Percentiles rank a stretch among this genome's conserved stretches.
Evolutionary conservation across 495 filamentous ascomycete species (phyloP).

Genomic region (Penicillium taxi): DNA sequence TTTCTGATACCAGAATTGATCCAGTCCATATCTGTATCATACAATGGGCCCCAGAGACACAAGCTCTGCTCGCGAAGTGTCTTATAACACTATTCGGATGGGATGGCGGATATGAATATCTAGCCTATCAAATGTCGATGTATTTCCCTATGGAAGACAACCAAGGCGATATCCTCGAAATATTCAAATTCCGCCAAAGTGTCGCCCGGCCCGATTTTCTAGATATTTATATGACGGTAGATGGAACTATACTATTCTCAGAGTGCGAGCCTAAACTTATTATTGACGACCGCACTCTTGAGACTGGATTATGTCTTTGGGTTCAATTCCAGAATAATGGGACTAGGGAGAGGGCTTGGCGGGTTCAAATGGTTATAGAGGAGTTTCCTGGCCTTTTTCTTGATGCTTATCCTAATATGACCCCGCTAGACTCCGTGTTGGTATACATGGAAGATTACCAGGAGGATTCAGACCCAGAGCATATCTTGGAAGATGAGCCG

Average conservation of each 20-base stretch:
- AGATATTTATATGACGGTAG: slow-evolving; percentile 9
- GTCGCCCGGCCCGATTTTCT: slow-evolving; percentile 11
- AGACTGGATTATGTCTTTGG: slow-evolving; percentile 9
- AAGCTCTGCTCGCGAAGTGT: slow-evolving; percentile 7
- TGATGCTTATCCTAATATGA: not conserved
- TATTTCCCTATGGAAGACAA: slow-evolving; percentile 3
- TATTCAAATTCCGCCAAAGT: slow-evolving; percentile 8
- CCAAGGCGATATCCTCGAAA: slow-evolving; percentile 9
- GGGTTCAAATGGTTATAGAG: slow-evolving; percentile 4
- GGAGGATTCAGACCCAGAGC: slow-evolving; percentile 2
- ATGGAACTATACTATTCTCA: slow-evolving; percentile 8
- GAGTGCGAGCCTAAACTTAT: slow-evolving; percentile 6
- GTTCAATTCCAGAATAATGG: slow-evolving; percentile 7
- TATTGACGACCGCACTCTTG: slow-evolving; percentile 11
- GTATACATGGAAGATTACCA: slow-evolving; percentile 1
- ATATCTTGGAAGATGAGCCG: slow-evolving; percentile 8
- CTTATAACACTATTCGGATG: slow-evolving; percentile 4
- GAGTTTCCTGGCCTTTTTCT: slow-evolving; percentile 3
- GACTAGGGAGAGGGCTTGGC: slow-evolving; percentile 1
- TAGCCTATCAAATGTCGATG: slow-evolving; percentile 2
- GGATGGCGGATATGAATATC: slow-evolving; percentile 3
- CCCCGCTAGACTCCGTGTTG: not conserved
- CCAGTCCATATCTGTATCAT: slow-evolving; percentile 8
- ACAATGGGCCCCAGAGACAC: slow-evolving; percentile 2
- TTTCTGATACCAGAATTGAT: not conserved